Percentiles rank a stretch among this genome's conserved stretches.
Evolutionary conservation across 176 grass and related monocot genomes (phyloP).

Genomic region (Oryza glaberrima): DNA sequence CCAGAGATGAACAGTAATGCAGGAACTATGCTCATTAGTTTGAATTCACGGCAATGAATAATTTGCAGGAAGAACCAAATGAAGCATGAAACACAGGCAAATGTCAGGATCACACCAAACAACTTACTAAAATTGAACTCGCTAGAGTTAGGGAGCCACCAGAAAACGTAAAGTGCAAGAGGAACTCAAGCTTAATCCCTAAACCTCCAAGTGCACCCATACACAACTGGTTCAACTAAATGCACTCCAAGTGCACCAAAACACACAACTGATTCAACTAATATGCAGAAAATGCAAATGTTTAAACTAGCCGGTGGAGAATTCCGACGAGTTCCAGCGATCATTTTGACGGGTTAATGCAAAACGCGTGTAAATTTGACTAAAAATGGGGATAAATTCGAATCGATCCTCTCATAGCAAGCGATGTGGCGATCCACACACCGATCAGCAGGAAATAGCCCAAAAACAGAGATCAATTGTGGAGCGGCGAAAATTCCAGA

Average conservation of each 20-base stretch:
- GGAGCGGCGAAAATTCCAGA: neutral
- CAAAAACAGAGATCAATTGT: neutral
- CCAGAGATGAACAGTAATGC: neutral
- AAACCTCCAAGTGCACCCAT: neutral
- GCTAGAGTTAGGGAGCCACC: neutral
- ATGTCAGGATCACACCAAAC: neutral
- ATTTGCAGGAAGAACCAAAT: neutral
- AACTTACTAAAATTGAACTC: slow-evolving; percentile 16
- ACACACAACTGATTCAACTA: neutral
- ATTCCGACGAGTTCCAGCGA: neutral
- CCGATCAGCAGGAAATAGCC: neutral
- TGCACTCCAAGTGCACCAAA: slow-evolving; percentile 2
- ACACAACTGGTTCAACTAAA: neutral
- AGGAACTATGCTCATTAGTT: slow-evolving; percentile 5
- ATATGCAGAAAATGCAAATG: neutral
- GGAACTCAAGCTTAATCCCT: neutral
- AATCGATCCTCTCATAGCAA: neutral
- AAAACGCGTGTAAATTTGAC: neutral
- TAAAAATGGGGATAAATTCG: neutral
- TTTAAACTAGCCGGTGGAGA: neutral
- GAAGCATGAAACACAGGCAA: neutral
- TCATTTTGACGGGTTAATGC: neutral
- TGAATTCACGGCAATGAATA: neutral
- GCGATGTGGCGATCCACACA: neutral
- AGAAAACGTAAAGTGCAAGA: neutral